These are phyloP conservation scores for Serendipita vermifera DNA, from an alignment of 768 basidiomycete genomes.

Conservation along the genomic window DNA sequence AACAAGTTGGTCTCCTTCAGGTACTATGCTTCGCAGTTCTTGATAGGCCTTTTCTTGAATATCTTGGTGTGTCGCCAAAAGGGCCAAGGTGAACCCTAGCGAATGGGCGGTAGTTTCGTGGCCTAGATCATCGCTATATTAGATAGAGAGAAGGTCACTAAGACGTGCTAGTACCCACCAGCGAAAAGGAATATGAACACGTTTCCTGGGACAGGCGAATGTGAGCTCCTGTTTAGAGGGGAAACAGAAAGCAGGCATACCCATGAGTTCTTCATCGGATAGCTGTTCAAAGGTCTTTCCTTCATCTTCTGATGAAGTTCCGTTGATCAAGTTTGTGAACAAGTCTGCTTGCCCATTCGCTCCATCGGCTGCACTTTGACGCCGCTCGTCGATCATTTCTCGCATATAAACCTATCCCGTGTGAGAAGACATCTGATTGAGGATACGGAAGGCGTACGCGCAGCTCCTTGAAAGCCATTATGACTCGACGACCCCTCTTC, in stretches of 20 bases:
- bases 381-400: slow-evolving; percentile 1
- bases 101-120: slow-evolving; percentile 21
- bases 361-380: not conserved
- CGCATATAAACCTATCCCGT: not conserved
- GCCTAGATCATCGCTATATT: no score
- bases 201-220: not conserved
- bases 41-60: slow-evolving; percentile 16
- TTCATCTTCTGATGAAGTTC: not conserved
- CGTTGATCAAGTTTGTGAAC: not conserved
- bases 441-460: not conserved
- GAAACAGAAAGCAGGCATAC: not conserved
- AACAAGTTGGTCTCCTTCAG: not conserved
- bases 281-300: not conserved
- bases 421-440: not conserved
- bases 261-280: not conserved
- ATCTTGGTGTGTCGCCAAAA: slow-evolving; percentile 20
- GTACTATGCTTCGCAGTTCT: not conserved
- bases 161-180: not conserved
- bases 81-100: slow-evolving; percentile 16
- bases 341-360: not conserved
- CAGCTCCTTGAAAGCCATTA: not conserved
- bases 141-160: not conserved
- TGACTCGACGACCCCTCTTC: not conserved
- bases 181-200: slow-evolving; percentile 5
- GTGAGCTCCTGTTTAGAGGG: not conserved